Conservation (phyloP, 169 alveolate genomes). For the Plasmodium adleri region DNA sequence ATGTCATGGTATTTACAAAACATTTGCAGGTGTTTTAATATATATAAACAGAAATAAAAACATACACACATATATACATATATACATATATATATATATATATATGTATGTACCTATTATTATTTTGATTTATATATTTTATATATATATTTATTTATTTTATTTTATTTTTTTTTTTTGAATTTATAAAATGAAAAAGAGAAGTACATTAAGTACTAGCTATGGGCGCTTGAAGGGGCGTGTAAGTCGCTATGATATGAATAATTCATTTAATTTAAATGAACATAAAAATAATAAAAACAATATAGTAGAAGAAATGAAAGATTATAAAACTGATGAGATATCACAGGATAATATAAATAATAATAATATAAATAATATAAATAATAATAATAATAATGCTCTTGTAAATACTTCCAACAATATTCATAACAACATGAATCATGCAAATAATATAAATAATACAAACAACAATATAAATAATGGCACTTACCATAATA, state of each 20-base stretch:
- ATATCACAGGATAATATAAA: no score
- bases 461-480: not conserved
- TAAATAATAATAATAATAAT: not conserved
- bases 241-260: constrained; percentile 68
- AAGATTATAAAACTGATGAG: constrained; percentile 8
- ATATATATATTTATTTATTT: not conserved
- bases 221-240: constrained; percentile 44
- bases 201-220: constrained; percentile 25
- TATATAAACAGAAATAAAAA: no score
- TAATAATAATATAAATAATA: not conserved
- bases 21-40: no score
- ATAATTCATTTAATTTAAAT: constrained; percentile 43
- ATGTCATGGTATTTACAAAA: no score
- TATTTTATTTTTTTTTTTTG: not conserved
- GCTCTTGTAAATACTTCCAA: not conserved
- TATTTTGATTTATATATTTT: not conserved
- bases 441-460: not conserved
- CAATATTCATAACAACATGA: not conserved
- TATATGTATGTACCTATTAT: no score
- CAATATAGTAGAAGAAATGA: constrained; percentile 5
- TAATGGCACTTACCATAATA: not conserved
- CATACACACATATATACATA: no score
- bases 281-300: constrained; percentile 24
- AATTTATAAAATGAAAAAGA: constrained; percentile 51
- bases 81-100: no score